Evolutionary conservation across 441 rosid genomes (phyloP).

Genomic region (Adansonia gregorii): DNA sequence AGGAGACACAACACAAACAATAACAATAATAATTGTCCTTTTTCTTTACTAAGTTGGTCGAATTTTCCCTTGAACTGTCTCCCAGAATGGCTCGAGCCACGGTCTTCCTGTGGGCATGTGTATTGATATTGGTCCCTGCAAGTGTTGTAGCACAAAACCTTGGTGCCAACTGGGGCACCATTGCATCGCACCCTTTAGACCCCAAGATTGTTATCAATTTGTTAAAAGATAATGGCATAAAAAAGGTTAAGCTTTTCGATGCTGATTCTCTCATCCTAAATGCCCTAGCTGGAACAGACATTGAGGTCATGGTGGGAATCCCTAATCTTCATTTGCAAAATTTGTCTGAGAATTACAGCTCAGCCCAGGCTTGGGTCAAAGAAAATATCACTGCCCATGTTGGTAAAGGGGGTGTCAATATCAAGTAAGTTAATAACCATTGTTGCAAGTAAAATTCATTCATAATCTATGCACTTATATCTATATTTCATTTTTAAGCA

Average conservation of each 20-base stretch:
- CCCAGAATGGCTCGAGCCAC: slow-evolving; percentile 36
- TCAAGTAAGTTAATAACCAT: slow-evolving; percentile 49
- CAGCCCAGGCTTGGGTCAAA: slow-evolving; percentile 76
- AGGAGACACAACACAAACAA: neutral
- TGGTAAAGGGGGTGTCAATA: slow-evolving; percentile 51
- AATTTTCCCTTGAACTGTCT: neutral
- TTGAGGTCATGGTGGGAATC: slow-evolving; percentile 79
- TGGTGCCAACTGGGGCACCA: slow-evolving; percentile 85
- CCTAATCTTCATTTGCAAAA: slow-evolving; percentile 58
- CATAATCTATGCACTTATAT: neutral
- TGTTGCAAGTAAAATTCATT: neutral
- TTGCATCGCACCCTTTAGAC: slow-evolving; percentile 63
- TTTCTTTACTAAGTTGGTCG: too few species aligned
- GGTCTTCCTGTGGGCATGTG: slow-evolving; percentile 25
- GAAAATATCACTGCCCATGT: slow-evolving; percentile 58
- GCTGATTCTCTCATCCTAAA: slow-evolving; percentile 51
- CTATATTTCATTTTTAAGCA: neutral
- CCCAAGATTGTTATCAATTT: slow-evolving; percentile 58
- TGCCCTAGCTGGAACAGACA: slow-evolving; percentile 54
- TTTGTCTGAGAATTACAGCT: slow-evolving; percentile 37
- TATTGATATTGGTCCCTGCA: slow-evolving; percentile 27
- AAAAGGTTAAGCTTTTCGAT: slow-evolving; percentile 78
- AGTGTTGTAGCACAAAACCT: slow-evolving; percentile 33
- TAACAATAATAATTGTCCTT: neutral
- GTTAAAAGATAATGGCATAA: slow-evolving; percentile 72